These are phyloP conservation scores for Fusarium odoratissimum DNA, from an alignment of 2,329 filamentous ascomycete species.

Conservation along the genomic window DNA sequence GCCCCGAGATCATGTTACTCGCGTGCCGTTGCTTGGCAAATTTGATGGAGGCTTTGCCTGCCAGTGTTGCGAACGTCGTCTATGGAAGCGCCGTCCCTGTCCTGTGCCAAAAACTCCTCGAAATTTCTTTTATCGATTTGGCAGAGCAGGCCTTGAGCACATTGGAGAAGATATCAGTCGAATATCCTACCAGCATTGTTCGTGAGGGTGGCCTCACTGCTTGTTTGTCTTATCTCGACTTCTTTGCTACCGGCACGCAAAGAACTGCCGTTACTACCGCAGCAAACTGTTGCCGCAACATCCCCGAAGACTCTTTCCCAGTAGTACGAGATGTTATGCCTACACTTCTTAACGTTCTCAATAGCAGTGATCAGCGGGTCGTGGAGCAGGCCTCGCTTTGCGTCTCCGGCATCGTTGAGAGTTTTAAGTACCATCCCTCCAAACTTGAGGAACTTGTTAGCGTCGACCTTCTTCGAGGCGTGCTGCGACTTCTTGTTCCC, in stretches of 20 bases:
- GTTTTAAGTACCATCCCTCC: constrained; percentile 87
- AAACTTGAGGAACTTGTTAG: constrained; percentile 95
- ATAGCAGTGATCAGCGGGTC: constrained; percentile 94
- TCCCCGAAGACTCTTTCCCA: constrained; percentile 91
- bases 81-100: constrained; percentile 97
- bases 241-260: constrained; percentile 97
- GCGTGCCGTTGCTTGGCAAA: constrained; percentile 97
- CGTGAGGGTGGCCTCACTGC: constrained; percentile 94
- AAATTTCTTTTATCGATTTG: constrained; percentile 97
- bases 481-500: constrained; percentile 88
- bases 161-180: constrained; percentile 95
- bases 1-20: constrained; percentile 96
- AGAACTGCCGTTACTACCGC: constrained; percentile 96
- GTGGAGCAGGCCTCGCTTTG: constrained; percentile 97
- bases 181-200: constrained; percentile 95
- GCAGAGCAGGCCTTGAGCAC: constrained; percentile 98
- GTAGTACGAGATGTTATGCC: constrained; percentile 97
- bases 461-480: constrained; percentile 83
- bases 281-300: constrained; percentile 97
- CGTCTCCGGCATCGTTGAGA: constrained; percentile 95
- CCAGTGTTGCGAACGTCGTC: constrained; percentile 93
- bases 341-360: constrained; percentile 87
- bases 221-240: constrained; percentile 96
- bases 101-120: constrained; percentile 91
- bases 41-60: constrained; percentile 94